These are phyloP conservation scores for Exidia glandulosa DNA, from an alignment of 768 basidiomycete genomes.

Conservation along the genomic window DNA sequence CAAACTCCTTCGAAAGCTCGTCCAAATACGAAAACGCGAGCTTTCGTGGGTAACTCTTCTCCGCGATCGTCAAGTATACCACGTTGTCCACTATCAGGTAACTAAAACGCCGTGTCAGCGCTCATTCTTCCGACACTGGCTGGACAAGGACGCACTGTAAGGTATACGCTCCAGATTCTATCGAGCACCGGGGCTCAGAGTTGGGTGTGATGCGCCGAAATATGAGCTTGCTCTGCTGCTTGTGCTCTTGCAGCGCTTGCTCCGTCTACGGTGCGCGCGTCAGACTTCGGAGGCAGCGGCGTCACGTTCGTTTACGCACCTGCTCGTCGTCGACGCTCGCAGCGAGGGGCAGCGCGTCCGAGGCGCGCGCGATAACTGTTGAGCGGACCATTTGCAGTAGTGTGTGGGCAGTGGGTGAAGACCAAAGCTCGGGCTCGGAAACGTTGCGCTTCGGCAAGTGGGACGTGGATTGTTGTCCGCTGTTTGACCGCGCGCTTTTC, in stretches of 20 bases:
- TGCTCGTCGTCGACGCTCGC: constrained; percentile 97
- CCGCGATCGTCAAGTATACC: constrained; percentile 88
- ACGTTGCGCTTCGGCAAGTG: no score
- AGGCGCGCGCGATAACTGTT: constrained; percentile 75
- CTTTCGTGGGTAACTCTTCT: constrained; percentile 95
- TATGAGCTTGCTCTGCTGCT: constrained; percentile 95
- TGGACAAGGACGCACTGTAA: constrained; percentile 60
- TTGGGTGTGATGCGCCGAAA: constrained; percentile 90
- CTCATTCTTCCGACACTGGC: background rate
- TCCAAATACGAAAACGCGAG: constrained; percentile 96
- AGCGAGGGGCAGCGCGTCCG: constrained; percentile 81
- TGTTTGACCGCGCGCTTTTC: background rate
- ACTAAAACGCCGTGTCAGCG: constrained; percentile 29
- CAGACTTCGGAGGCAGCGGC: background rate
- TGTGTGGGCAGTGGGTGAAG: no score
- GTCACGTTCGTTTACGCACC: constrained; percentile 31
- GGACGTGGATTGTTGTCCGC: background rate
- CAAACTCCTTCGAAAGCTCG: constrained; percentile 94
- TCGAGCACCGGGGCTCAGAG: constrained; percentile 91
- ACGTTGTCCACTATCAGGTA: constrained; percentile 94
- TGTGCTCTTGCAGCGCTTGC: constrained; percentile 88
- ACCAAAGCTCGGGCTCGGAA: no score
- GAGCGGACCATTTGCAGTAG: constrained; percentile 66
- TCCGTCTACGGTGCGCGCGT: constrained; percentile 54
- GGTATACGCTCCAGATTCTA: constrained; percentile 92